A percentile compares a stretch with the other conserved stretches of the same genome.
phyloP scores from a whole-genome alignment of 306 rosid genomes.

The Cucumis cinereus region DNA sequence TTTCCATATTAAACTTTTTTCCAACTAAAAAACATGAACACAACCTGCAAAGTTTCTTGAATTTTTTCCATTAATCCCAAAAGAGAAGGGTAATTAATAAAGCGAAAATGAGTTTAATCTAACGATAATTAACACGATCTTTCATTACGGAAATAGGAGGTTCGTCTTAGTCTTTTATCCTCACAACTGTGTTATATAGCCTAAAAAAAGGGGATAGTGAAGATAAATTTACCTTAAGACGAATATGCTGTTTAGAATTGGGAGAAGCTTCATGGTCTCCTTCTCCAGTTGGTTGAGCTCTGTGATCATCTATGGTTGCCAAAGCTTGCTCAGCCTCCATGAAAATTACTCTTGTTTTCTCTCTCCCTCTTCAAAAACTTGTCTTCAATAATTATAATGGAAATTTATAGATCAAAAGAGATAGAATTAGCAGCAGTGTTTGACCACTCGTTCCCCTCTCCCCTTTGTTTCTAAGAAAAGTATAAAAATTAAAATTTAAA shows the following conservation, averaged over 20 bases:
- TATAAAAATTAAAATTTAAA: no score
- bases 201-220: not conserved
- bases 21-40: not conserved
- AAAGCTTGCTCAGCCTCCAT: not conserved
- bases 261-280: constrained; percentile 13
- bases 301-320: not conserved
- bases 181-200: no score
- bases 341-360: not conserved
- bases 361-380: not conserved
- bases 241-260: constrained; percentile 15
- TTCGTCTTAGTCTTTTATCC: no score
- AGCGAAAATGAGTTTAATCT: no score
- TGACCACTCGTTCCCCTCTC: not conserved
- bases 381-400: not conserved
- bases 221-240: constrained; percentile 26
- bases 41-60: not conserved
- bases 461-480: not conserved
- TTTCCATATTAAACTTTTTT: not conserved
- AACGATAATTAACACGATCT: no score
- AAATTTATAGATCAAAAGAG: not conserved
- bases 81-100: no score
- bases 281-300: constrained; percentile 19
- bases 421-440: not conserved
- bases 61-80: not conserved
- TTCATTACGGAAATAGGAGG: no score